Evolutionary conservation across 352 stramenopile genomes (phyloP).

Genomic region (Phytophthora ramorum): DNA sequence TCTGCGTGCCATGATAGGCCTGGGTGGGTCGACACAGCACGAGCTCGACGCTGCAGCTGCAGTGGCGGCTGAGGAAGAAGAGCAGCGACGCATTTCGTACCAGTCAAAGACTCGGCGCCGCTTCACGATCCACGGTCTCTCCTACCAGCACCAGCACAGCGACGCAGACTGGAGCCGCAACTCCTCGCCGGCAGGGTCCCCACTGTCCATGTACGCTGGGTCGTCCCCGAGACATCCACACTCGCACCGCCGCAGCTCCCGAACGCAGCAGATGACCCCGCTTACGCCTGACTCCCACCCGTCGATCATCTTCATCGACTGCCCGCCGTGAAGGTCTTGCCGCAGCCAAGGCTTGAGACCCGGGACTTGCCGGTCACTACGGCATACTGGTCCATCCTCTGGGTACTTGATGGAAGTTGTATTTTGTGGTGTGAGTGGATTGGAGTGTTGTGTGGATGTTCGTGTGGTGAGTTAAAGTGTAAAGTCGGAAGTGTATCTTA

Average conservation of each 20-base stretch:
- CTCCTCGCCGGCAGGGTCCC: slow-evolving; percentile 22
- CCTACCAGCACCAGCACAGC: slow-evolving; percentile 23
- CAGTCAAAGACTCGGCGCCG: slow-evolving; percentile 32
- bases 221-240: slow-evolving; percentile 9
- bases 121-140: slow-evolving; percentile 40
- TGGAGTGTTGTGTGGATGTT: neutral
- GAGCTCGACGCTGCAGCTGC: slow-evolving; percentile 18
- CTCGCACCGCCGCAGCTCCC: slow-evolving; percentile 17
- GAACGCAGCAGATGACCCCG: slow-evolving; percentile 11
- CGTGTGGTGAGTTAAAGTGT: slow-evolving; percentile 5
- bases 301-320: slow-evolving; percentile 49
- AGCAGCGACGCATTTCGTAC: slow-evolving; percentile 31
- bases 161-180: slow-evolving; percentile 21
- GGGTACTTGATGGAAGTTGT: slow-evolving; percentile 4
- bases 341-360: neutral
- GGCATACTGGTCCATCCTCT: slow-evolving; percentile 3
- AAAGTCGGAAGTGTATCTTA: slow-evolving; percentile 14
- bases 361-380: neutral
- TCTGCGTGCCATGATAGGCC: slow-evolving; percentile 19
- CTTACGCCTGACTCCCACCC: slow-evolving; percentile 25
- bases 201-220: slow-evolving; percentile 13
- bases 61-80: slow-evolving; percentile 15
- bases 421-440: neutral
- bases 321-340: slow-evolving; percentile 29
- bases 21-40: slow-evolving; percentile 9